Percentiles rank a stretch among this genome's conserved stretches.
phyloP scores from a whole-genome alignment of 352 stramenopile genomes.

The Pythium phragmitis region DNA sequence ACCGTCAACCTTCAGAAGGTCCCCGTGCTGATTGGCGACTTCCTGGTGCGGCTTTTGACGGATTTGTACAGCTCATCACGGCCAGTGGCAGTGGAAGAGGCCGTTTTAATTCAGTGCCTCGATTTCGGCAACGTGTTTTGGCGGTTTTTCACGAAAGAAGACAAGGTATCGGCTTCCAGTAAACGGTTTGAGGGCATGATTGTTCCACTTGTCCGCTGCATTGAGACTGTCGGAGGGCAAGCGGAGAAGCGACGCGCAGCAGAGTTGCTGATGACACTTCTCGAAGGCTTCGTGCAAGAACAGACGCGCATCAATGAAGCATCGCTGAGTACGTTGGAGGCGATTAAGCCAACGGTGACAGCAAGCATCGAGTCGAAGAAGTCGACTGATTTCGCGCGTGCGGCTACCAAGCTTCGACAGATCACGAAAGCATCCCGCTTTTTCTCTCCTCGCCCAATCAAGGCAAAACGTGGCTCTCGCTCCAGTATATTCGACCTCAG shows the following conservation, averaged over 20 bases:
- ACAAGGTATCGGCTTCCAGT: conserved; percentile 45
- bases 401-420: conserved; percentile 68
- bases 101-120: conserved; percentile 57
- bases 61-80: conserved; percentile 40
- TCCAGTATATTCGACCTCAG: neutral
- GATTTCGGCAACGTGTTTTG: conserved; percentile 76
- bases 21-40: conserved; percentile 69
- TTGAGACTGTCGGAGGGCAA: conserved; percentile 35
- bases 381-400: conserved; percentile 63
- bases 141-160: conserved; percentile 59
- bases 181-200: conserved; percentile 60
- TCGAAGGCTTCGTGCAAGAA: conserved; percentile 50
- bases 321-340: conserved; percentile 47
- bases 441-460: conserved; percentile 44
- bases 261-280: conserved; percentile 65
- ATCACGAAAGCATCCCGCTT: conserved; percentile 51
- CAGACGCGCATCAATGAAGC: conserved; percentile 53
- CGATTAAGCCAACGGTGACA: conserved; percentile 40
- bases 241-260: conserved; percentile 65
- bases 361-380: conserved; percentile 58
- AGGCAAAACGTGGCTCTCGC: conserved; percentile 7
- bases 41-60: conserved; percentile 54
- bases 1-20: conserved; percentile 59
- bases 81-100: conserved; percentile 35
- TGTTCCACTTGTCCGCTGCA: conserved; percentile 51